A percentile compares a stretch with the other conserved stretches of the same genome.
These are phyloP conservation scores for Fraxinus paxiana DNA, from an alignment of 305 asterid genomes.

Conservation along the genomic window DNA sequence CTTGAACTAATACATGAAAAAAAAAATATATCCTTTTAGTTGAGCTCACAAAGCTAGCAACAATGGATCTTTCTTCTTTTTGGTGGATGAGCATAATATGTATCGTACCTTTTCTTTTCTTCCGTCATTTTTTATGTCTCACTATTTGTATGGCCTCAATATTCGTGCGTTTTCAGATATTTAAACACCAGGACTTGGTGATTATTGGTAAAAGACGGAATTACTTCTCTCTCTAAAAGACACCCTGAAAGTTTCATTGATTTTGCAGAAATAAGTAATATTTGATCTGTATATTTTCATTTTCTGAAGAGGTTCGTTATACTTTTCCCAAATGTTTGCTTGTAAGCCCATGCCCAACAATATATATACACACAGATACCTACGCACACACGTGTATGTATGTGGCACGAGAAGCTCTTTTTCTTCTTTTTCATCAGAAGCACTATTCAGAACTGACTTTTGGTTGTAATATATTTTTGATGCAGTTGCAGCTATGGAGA, in stretches of 20 bases:
- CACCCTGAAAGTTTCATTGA: neutral
- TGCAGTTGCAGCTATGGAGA: slow-evolving; percentile 54
- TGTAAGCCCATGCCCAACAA: neutral
- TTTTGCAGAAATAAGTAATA: neutral
- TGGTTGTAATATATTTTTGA: slow-evolving; percentile 17
- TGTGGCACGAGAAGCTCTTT: neutral
- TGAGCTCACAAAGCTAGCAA: neutral
- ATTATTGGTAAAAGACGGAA: neutral
- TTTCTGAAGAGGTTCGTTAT: neutral
- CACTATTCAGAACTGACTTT: neutral
- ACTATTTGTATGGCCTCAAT: neutral
- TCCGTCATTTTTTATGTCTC: neutral
- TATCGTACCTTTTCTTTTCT: neutral
- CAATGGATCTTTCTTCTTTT: neutral
- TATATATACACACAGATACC: neutral
- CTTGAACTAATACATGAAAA: neutral
- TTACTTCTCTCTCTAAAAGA: neutral
- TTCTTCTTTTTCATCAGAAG: neutral
- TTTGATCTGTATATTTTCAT: neutral
- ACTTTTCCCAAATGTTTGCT: neutral
- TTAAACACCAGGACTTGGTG: neutral
- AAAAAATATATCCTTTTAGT: neutral
- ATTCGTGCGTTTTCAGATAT: neutral
- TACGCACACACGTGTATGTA: neutral
- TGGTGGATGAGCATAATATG: neutral